A percentile compares a stretch with the other conserved stretches of the same genome.
These are phyloP conservation scores for Lindgomyces ingoldianus DNA, from an alignment of 495 filamentous ascomycete genomes.

Conservation along the genomic window DNA sequence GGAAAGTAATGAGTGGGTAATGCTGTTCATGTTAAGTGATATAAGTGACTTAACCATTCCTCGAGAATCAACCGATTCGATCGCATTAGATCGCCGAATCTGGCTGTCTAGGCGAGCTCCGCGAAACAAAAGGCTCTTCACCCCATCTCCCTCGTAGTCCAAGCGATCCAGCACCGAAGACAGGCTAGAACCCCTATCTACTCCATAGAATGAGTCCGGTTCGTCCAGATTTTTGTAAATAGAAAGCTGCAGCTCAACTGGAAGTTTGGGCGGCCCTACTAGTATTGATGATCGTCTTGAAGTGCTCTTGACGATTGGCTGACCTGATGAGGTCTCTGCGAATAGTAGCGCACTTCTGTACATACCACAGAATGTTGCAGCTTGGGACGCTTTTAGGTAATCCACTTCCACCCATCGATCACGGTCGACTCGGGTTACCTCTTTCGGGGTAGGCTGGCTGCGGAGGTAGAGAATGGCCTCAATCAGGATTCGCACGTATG, in stretches of 20 bases:
- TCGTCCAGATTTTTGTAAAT: constrained; percentile 93
- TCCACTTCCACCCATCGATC: constrained; percentile 84
- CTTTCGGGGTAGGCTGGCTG: constrained; percentile 72
- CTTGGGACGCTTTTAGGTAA: constrained; percentile 67
- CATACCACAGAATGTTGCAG: constrained; percentile 81
- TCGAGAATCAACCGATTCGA: constrained; percentile 44
- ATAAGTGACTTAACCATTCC: constrained; percentile 64
- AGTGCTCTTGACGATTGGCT: constrained; percentile 40
- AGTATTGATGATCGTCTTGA: constrained; percentile 67
- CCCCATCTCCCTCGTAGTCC: constrained; percentile 87
- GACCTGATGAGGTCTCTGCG: constrained; percentile 65
- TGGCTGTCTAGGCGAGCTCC: constrained; percentile 90
- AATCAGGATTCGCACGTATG: constrained; percentile 64
- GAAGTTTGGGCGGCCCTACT: constrained; percentile 54
- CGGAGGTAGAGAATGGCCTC: constrained; percentile 85
- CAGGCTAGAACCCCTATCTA: constrained; percentile 74
- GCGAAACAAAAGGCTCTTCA: constrained; percentile 85
- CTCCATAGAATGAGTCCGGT: constrained; percentile 94
- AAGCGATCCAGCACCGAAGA: constrained; percentile 74
- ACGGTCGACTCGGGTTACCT: constrained; percentile 75
- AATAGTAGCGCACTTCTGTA: constrained; percentile 84
- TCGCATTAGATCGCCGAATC: constrained; percentile 55
- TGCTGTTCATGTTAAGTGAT: constrained; percentile 66
- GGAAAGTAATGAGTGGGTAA: constrained; percentile 72
- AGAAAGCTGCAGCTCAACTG: constrained; percentile 67